Evolutionary conservation across 306 rosid species (phyloP).

Genomic region (Dryas alaskensis): DNA sequence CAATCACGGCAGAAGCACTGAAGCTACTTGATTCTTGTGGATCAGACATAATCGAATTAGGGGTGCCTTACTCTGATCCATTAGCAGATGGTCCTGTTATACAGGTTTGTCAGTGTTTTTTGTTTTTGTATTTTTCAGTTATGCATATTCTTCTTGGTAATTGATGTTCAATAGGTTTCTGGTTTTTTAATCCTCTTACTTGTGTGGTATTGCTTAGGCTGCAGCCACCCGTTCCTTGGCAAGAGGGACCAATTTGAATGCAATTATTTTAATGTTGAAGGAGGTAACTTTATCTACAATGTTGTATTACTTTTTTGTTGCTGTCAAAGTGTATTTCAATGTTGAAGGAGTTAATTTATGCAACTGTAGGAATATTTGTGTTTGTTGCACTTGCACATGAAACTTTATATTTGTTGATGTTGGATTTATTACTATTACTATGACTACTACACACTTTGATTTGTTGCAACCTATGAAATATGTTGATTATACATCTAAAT

Average conservation of each 20-base stretch:
- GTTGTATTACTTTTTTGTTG: slow-evolving; percentile 12
- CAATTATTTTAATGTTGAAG: slow-evolving; percentile 75
- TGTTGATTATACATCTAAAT: background rate
- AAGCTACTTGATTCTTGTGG: slow-evolving; percentile 83
- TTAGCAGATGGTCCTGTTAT: slow-evolving; percentile 98
- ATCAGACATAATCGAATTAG: slow-evolving; percentile 89
- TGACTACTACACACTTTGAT: background rate
- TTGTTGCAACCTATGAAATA: background rate
- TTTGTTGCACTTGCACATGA: background rate
- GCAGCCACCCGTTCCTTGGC: slow-evolving; percentile 90
- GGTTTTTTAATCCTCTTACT: slow-evolving; percentile 21
- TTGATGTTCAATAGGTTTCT: background rate
- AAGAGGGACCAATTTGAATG: slow-evolving; percentile 66
- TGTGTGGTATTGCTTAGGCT: slow-evolving; percentile 54
- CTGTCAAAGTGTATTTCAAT: slow-evolving; percentile 33
- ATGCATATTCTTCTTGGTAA: background rate
- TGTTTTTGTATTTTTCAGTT: slow-evolving; percentile 2
- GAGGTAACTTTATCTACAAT: slow-evolving; percentile 52
- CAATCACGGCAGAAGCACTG: slow-evolving; percentile 84
- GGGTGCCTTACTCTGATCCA: slow-evolving; percentile 94
- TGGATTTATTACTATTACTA: background rate
- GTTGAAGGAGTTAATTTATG: slow-evolving; percentile 68
- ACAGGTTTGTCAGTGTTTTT: slow-evolving; percentile 51
- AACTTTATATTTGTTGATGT: background rate
- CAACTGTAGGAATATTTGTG: background rate